phyloP scores from a whole-genome alignment of 176 grass and related monocot genomes.

The Triticum dicoccoides region DNA sequence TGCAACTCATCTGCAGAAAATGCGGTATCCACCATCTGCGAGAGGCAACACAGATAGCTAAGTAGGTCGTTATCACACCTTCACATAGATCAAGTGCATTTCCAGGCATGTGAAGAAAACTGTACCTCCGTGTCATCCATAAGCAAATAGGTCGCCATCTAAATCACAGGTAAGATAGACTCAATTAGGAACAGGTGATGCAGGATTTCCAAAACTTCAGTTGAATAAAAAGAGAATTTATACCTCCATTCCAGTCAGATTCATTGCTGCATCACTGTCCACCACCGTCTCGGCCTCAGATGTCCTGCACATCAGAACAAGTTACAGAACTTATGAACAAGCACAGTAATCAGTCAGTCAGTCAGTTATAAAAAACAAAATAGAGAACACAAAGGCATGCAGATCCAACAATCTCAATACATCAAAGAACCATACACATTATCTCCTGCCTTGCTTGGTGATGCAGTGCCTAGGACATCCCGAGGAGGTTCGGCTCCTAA shows the following conservation, averaged over 20 bases:
- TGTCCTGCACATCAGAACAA: too few relatives aligned
- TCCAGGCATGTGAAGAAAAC: background rate
- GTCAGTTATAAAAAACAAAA: too few relatives aligned
- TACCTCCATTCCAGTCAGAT: conserved; percentile 25
- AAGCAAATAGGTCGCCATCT: conserved; percentile 25
- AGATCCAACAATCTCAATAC: too few relatives aligned
- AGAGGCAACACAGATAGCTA: too few relatives aligned
- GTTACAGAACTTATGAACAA: background rate
- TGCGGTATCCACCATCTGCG: conserved; percentile 18
- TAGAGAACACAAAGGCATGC: background rate
- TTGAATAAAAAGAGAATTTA: background rate
- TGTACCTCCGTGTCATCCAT: conserved; percentile 39
- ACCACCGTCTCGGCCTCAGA: background rate
- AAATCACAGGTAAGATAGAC: background rate
- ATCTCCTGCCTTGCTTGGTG: conserved; percentile 5
- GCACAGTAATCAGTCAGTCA: background rate
- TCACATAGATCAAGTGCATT: background rate
- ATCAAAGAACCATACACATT: conserved; percentile 1
- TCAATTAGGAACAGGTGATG: background rate
- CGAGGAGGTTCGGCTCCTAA: background rate
- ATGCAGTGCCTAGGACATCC: background rate
- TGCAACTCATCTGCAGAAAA: background rate
- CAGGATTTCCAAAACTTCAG: background rate
- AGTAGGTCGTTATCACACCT: background rate
- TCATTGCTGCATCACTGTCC: background rate